Percentiles rank a stretch among this genome's conserved stretches.
phyloP scores from a whole-genome alignment of 2,329 filamentous ascomycete species.

The Trichoderma afroharzianum region DNA sequence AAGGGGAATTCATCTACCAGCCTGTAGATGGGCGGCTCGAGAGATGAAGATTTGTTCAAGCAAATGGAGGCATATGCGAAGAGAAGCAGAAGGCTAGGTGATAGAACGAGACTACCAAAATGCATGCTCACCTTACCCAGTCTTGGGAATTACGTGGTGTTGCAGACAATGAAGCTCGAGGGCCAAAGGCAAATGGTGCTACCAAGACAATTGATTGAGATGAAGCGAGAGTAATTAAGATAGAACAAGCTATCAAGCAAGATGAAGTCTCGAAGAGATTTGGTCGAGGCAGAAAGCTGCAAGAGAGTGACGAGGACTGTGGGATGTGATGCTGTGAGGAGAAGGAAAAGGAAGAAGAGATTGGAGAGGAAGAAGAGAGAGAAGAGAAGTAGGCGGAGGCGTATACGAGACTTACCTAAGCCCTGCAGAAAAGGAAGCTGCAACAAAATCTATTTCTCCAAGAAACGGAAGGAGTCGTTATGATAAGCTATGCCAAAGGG shows the following conservation, averaged over 20 bases:
- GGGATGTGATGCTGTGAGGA: slow-evolving; percentile 51
- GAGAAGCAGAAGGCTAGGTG: not conserved
- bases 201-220: slow-evolving; percentile 49
- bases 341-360: slow-evolving; percentile 22
- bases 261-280: slow-evolving; percentile 41
- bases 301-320: slow-evolving; percentile 42
- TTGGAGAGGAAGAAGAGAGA: slow-evolving; percentile 17
- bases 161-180: slow-evolving; percentile 28
- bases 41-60: not conserved
- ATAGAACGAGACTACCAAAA: not conserved
- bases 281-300: slow-evolving; percentile 27
- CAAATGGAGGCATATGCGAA: not conserved
- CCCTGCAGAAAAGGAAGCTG: slow-evolving; percentile 12
- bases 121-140: slow-evolving; percentile 28
- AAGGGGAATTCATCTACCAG: not conserved
- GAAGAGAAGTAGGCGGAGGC: slow-evolving; percentile 10
- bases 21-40: not conserved
- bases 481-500: not conserved
- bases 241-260: slow-evolving; percentile 59
- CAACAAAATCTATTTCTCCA: slow-evolving; percentile 1
- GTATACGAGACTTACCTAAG: slow-evolving; percentile 18
- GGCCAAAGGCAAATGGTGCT: slow-evolving; percentile 42
- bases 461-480: slow-evolving; percentile 16
- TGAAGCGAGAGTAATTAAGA: slow-evolving; percentile 58
- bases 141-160: slow-evolving; percentile 28